These are phyloP conservation scores for Pseudozyma flocculosa DNA, from an alignment of 1,284 basidiomycete species.

Conservation along the genomic window DNA sequence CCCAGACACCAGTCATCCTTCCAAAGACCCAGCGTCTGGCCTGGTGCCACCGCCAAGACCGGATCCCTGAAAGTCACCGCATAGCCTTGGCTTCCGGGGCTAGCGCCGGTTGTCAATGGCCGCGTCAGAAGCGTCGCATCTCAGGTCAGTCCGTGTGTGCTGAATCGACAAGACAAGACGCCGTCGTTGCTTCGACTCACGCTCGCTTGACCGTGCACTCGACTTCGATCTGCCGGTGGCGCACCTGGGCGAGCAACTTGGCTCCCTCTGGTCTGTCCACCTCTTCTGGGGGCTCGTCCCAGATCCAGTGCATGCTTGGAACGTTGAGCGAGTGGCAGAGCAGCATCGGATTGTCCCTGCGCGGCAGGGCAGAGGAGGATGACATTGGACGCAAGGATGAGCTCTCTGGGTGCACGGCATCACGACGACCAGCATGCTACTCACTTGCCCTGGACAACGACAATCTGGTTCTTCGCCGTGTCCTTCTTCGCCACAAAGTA, in stretches of 20 bases:
- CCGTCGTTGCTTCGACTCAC: no score
- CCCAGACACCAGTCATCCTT: constrained; percentile 78
- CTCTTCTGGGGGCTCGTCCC: constrained; percentile 19
- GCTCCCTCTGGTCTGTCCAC: constrained; percentile 63
- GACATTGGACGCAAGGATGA: no score
- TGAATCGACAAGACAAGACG: no score
- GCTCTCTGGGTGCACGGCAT: no score
- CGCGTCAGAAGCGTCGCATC: no score
- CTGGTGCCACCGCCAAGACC: constrained; percentile 72
- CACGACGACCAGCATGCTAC: constrained; percentile 47
- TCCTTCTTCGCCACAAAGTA: constrained; percentile 80
- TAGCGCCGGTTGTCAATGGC: no score
- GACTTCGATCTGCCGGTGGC: constrained; percentile 70
- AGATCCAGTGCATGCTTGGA: constrained; percentile 25
- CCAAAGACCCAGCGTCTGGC: constrained; percentile 77
- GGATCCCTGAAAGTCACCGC: constrained; percentile 64
- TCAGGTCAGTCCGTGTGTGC: no score
- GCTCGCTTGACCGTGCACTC: constrained; percentile 60
- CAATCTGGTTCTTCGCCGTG: constrained; percentile 65
- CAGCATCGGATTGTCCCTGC: constrained; percentile 69
- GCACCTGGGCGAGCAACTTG: constrained; percentile 72
- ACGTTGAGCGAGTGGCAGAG: constrained; percentile 57
- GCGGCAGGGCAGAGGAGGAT: background rate
- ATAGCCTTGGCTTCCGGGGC: constrained; percentile 22
- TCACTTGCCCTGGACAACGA: constrained; percentile 74